Conservation (phyloP, 805 yeast genomes). For the Saturnispora ahearnii region DNA sequence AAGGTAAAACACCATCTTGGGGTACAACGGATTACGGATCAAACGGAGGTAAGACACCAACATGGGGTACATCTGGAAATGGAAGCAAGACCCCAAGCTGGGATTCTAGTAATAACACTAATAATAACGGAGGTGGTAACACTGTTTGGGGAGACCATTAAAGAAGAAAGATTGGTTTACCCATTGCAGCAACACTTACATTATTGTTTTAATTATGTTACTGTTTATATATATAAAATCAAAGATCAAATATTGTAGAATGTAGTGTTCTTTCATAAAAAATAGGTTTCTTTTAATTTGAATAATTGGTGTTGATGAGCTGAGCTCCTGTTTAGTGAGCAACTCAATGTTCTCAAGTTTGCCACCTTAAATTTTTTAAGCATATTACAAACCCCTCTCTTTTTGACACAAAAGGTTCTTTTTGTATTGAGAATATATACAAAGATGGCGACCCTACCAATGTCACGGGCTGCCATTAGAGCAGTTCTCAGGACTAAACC, state of each 20-base stretch:
- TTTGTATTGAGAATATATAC: too few relatives aligned
- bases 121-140: slow-evolving; percentile 18
- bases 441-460: slow-evolving; percentile 5
- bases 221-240: neutral
- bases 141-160: slow-evolving; percentile 22
- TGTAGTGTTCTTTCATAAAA: too few relatives aligned
- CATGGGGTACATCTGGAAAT: slow-evolving; percentile 37
- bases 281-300: too few relatives aligned
- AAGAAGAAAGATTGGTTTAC: neutral
- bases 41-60: slow-evolving; percentile 34
- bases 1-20: slow-evolving; percentile 37
- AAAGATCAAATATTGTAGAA: too few relatives aligned
- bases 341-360: neutral
- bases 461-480: neutral
- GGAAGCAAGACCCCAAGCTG: slow-evolving; percentile 37
- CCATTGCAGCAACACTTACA: neutral
- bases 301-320: too few relatives aligned
- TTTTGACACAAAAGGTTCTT: neutral
- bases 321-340: neutral
- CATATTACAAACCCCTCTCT: neutral
- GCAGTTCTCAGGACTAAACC: neutral
- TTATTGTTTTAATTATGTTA: neutral
- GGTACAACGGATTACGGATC: slow-evolving; percentile 19
- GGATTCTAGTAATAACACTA: slow-evolving; percentile 28
- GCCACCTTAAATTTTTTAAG: neutral